phyloP scores from a whole-genome alignment of 768 basidiomycete genomes.

The Cyclocybe aegerita region DNA sequence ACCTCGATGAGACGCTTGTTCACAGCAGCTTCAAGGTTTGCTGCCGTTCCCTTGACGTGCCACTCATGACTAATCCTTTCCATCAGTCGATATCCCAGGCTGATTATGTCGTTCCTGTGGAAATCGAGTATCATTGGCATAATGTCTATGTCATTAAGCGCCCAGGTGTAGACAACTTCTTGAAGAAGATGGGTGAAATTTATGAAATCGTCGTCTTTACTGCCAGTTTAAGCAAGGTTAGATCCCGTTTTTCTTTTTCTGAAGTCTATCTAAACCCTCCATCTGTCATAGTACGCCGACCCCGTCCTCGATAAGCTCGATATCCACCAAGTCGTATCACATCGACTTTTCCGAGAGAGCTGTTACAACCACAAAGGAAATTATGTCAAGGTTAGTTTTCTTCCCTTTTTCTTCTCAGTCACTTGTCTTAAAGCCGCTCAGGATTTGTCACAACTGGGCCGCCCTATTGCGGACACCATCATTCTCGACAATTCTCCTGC shows the following conservation, averaged over 20 bases:
- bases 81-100: conserved; percentile 87
- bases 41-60: background rate
- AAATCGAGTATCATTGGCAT: conserved; percentile 98
- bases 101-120: conserved; percentile 98
- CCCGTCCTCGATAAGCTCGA: conserved; percentile 98
- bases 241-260: conserved; percentile 16
- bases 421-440: conserved; percentile 29
- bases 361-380: conserved; percentile 99
- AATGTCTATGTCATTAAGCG: conserved; percentile 99
- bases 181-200: conserved; percentile 98
- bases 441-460: conserved; percentile 97
- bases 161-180: conserved; percentile 95
- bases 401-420: background rate
- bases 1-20: conserved; percentile 95
- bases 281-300: conserved; percentile 82
- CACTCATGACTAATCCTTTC: conserved; percentile 10
- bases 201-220: conserved; percentile 99
- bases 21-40: conserved; percentile 97
- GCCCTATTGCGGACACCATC: conserved; percentile 90
- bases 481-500: conserved; percentile 99
- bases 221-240: conserved; percentile 93
- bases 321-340: conserved; percentile 86
- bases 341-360: conserved; percentile 95
- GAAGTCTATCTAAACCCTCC: background rate
- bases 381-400: conserved; percentile 85